phyloP scores from a whole-genome alignment of 2,329 filamentous ascomycete genomes.

The Verticillium longisporum region DNA sequence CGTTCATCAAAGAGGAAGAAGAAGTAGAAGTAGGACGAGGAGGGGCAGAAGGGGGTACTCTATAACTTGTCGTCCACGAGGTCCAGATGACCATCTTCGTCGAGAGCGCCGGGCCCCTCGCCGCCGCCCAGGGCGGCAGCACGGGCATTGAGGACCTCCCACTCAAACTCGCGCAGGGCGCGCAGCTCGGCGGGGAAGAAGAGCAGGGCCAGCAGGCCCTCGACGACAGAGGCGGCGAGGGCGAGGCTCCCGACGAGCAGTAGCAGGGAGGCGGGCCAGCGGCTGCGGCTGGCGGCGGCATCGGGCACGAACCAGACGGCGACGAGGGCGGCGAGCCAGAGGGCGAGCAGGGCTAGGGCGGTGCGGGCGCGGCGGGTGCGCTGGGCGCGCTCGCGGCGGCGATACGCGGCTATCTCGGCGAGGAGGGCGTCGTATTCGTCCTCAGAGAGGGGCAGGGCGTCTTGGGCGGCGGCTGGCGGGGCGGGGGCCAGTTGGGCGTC shows the following conservation, averaged over 20 bases:
- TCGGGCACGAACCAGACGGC: conserved; percentile 78
- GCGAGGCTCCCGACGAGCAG: conserved; percentile 73
- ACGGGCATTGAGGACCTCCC: conserved; percentile 74
- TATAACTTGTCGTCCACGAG: not conserved
- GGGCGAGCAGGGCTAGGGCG: conserved; percentile 60
- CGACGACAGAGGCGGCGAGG: conserved; percentile 68
- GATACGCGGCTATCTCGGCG: conserved; percentile 61
- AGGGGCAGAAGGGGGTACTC: conserved; percentile 6
- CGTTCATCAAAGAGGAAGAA: too few relatives aligned
- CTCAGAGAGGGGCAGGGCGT: conserved; percentile 14
- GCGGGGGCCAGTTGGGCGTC: conserved; percentile 25
- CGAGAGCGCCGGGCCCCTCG: not conserved
- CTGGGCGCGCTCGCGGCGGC: conserved; percentile 63
- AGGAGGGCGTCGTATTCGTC: conserved; percentile 60
- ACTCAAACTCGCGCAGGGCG: conserved; percentile 83
- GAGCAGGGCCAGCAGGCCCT: conserved; percentile 78
- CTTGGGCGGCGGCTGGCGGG: conserved; percentile 7
- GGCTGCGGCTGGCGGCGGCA: conserved; percentile 49
- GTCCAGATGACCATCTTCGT: conserved; percentile 6
- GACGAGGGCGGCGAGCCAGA: conserved; percentile 69
- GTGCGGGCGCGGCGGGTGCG: conserved; percentile 65
- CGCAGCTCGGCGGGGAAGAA: conserved; percentile 83
- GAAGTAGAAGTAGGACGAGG: not conserved
- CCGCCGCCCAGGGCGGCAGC: conserved; percentile 25
- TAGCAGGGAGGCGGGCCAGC: conserved; percentile 74